Base-by-base conservation (phyloP, 1,284 basidiomycete genomes). In the Trichosporon sp. region DNA sequence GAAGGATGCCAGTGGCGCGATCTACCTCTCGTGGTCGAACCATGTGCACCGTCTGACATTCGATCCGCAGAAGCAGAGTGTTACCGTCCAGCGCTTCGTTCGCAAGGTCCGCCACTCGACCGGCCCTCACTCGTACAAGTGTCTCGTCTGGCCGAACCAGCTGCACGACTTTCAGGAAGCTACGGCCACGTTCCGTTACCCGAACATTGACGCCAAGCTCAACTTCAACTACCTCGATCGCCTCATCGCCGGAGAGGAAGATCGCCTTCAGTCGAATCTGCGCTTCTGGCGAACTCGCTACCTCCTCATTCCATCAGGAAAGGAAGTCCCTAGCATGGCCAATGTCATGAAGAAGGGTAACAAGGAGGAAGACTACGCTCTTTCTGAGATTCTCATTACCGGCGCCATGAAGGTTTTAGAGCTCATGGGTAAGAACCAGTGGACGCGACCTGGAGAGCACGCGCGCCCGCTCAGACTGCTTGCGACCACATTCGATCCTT, bases 221-320 rank as follows among this genome's bases (percentile, higher is more conserved):
- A 81, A 81, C 70, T 84, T 84, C 75, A 84, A 84, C 70, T 84
- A 83, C 73, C 80, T 84, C 1, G 83, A 84, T 71, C 80, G 82
- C 11, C 84, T 95, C 4, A 91, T 94, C 8, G 92, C 92, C 3
- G 93, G 93, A 1, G 93, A 94, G 75, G 92, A 93, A 79, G 89
- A 90, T 67, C 87, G 90, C 63, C 90, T 94, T 79, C 91, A 90
- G 76, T 90, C 93, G 70, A 91, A 91, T 3, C 85, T 94, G 63
- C 89, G 92, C 61, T 97, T 96, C 80, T 98, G 96, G 93, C 89
- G 96, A 5, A 97, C 95, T 0, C 88, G 96, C n/a, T 97, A 98
- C 79, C 88, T 98, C 31, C 89, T 99, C 19, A 92, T 98, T 64
- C 96, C 96, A 0, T 91, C 92, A 0, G 87, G 89, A 10, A 91